phyloP scores from a whole-genome alignment of 2,329 filamentous ascomycete genomes.

The Raffaelea albimanens region DNA sequence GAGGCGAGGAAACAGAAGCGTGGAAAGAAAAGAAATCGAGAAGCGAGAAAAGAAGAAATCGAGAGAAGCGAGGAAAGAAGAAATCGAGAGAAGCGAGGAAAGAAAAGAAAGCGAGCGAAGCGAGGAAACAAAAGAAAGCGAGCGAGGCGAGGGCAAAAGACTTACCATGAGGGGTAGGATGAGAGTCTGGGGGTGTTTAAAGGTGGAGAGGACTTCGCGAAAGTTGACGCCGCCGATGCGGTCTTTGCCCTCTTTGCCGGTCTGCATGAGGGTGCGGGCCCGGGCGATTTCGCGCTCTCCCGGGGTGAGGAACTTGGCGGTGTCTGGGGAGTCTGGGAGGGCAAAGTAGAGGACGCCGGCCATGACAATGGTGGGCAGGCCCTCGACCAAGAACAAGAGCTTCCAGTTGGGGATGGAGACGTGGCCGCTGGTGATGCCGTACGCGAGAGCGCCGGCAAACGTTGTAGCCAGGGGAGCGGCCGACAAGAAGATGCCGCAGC shows the following conservation, averaged over 20 bases:
- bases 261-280: conserved; percentile 41
- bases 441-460: conserved; percentile 56
- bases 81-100: neutral
- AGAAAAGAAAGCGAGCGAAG: neutral
- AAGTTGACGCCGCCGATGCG: conserved; percentile 34
- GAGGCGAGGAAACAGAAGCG: neutral
- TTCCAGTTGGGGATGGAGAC: conserved; percentile 53
- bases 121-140: neutral
- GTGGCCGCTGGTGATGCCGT: conserved; percentile 51
- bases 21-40: neutral
- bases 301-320: conserved; percentile 43
- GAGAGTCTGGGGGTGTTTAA: conserved; percentile 41
- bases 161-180: conserved; percentile 25
- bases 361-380: conserved; percentile 47
- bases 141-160: conserved; percentile 17
- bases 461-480: conserved; percentile 57
- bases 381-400: conserved; percentile 56
- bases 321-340: conserved; percentile 41
- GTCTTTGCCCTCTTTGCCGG: conserved; percentile 36
- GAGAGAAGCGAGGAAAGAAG: no score
- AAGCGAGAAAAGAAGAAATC: no score
- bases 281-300: conserved; percentile 50
- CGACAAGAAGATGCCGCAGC: conserved; percentile 63
- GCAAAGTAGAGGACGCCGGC: conserved; percentile 45
- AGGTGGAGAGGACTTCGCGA: conserved; percentile 34